Conservation (phyloP, 768 basidiomycete genomes). For the Mycena belliarum region DNA sequence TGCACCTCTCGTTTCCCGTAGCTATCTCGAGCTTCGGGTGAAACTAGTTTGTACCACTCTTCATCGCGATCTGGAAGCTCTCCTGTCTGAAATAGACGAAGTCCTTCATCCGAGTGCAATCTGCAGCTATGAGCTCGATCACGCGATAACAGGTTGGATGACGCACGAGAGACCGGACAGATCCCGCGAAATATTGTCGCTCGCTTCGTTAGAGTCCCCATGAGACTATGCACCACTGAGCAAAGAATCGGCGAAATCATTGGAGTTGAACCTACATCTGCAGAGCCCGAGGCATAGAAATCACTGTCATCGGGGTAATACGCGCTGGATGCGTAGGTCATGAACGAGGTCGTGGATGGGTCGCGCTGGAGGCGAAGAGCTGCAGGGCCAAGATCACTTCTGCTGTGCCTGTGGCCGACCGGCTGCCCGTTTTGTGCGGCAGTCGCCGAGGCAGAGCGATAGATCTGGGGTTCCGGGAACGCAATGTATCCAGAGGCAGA, state of each 20-base stretch:
- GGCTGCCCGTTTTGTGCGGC: conserved; percentile 23
- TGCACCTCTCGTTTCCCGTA: conserved; percentile 79
- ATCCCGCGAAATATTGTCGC: conserved; percentile 32
- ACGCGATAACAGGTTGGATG: conserved; percentile 11
- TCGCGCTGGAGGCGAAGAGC: conserved; percentile 29
- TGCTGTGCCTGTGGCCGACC: conserved; percentile 39
- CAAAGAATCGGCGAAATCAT: conserved; percentile 2
- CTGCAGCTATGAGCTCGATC: conserved; percentile 34
- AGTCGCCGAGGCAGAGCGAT: conserved; percentile 45
- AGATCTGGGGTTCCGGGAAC: conserved; percentile 56
- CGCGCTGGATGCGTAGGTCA: conserved; percentile 31
- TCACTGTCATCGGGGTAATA: conserved; percentile 41
- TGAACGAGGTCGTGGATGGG: conserved; percentile 37
- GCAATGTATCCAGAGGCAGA: conserved; percentile 31
- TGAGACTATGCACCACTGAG: conserved; percentile 23
- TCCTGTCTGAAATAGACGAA: conserved; percentile 69
- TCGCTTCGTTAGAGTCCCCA: conserved; percentile 29
- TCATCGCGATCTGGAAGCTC: conserved; percentile 66
- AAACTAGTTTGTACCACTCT: conserved; percentile 84
- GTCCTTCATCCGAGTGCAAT: conserved; percentile 60
- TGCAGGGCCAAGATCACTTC: conserved; percentile 36
- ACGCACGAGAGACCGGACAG: conserved; percentile 43
- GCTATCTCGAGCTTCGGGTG: conserved; percentile 65
- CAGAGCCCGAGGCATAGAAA: conserved; percentile 30
- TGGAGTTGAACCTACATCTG: conserved; percentile 31